Percentiles rank a stretch among this genome's conserved stretches.
These are phyloP conservation scores for Sclerotiophoma versabilis DNA, from an alignment of 2,329 filamentous ascomycete species.

Conservation along the genomic window DNA sequence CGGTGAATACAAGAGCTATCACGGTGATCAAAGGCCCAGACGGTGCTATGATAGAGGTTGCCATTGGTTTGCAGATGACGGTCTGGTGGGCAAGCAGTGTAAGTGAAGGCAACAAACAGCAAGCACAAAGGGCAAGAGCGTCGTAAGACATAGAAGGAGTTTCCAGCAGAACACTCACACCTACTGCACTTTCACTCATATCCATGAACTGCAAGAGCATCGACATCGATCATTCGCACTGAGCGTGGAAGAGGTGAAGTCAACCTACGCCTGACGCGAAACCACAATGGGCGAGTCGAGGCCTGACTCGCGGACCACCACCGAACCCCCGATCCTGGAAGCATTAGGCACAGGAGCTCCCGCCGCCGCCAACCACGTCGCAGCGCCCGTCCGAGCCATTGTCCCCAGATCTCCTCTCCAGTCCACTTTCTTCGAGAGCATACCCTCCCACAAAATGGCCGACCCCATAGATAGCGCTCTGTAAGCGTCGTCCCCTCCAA, in stretches of 20 bases:
- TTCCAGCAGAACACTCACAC: not conserved
- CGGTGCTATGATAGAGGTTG: too few species aligned
- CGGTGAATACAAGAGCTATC: too few species aligned
- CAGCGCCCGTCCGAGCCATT: slow-evolving; percentile 17
- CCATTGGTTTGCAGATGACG: not conserved
- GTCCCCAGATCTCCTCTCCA: slow-evolving; percentile 19
- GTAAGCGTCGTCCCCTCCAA: slow-evolving; percentile 53
- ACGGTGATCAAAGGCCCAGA: too few species aligned
- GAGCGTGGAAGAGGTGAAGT: slow-evolving; percentile 16
- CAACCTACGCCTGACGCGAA: slow-evolving; percentile 9
- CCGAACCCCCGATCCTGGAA: slow-evolving; percentile 29
- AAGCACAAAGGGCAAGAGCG: not conserved
- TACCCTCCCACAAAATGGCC: slow-evolving; percentile 36
- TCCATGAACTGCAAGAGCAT: not conserved
- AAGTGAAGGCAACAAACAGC: not conserved
- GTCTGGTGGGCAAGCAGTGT: not conserved
- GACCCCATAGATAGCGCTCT: slow-evolving; percentile 70
- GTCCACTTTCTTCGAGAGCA: slow-evolving; percentile 19
- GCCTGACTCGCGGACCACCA: slow-evolving; percentile 33
- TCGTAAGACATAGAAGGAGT: not conserved
- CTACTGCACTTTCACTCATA: not conserved
- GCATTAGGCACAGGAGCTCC: slow-evolving; percentile 28
- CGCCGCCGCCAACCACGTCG: slow-evolving; percentile 9
- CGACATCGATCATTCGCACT: not conserved
- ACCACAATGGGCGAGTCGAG: slow-evolving; percentile 20